Evolutionary conservation across 2,329 filamentous ascomycete species (phyloP).

Genomic region (Graphiopsis chlorocephala): DNA sequence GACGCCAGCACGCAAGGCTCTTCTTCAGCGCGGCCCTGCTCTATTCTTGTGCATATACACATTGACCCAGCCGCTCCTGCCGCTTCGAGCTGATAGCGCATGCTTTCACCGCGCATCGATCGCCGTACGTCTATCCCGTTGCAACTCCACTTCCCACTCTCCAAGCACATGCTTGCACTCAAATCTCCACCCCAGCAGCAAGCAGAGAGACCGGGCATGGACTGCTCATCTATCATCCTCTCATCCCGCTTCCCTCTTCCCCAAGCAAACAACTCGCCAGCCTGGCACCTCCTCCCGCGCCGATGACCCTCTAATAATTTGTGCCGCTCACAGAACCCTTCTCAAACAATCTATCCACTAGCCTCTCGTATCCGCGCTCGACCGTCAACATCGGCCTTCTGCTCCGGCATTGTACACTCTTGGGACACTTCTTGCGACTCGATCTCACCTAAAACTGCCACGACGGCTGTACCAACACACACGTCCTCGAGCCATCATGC

Average conservation of each 20-base stretch:
- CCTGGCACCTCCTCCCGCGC: background rate
- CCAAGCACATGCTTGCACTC: background rate
- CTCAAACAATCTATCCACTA: background rate
- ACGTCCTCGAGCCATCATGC: conserved; percentile 51
- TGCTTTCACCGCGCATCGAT: conserved; percentile 12
- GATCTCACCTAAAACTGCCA: background rate
- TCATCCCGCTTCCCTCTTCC: background rate
- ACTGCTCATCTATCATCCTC: background rate
- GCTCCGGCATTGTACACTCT: background rate
- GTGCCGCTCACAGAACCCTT: background rate
- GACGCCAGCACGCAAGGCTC: background rate
- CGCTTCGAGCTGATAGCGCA: conserved; percentile 15
- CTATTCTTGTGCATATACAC: background rate
- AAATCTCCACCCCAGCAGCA: background rate
- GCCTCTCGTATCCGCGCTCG: background rate
- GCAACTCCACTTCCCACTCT: conserved; percentile 12
- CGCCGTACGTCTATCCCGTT: conserved; percentile 8
- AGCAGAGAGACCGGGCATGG: background rate
- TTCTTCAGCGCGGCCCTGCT: background rate
- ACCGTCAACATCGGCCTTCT: background rate
- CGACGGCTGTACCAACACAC: background rate
- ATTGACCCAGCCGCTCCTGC: conserved; percentile 5
- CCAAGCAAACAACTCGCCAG: background rate
- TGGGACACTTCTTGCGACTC: background rate
- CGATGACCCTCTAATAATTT: conserved; percentile 5